Evolutionary conservation across 2,329 filamentous ascomycete genomes (phyloP).

Genomic region (Trichoderma atroviride): DNA sequence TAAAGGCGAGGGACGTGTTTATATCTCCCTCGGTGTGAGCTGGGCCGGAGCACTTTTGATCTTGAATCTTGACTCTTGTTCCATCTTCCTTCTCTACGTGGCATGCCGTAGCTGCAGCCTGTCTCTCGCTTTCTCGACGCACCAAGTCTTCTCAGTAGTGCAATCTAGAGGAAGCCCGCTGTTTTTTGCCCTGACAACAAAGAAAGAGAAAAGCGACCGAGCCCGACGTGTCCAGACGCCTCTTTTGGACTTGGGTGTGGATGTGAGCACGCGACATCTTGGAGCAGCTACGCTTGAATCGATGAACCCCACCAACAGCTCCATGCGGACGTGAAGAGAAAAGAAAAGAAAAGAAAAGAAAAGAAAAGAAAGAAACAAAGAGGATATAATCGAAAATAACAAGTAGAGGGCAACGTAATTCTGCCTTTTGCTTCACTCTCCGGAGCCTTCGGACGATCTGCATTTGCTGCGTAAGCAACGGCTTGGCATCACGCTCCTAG

Average conservation of each 20-base stretch:
- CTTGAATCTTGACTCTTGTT: background rate
- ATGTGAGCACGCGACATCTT: conserved; percentile 22
- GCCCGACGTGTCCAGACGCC: background rate
- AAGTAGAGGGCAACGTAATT: background rate
- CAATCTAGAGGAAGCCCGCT: background rate
- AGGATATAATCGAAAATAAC: background rate
- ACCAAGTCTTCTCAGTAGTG: background rate
- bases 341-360: background rate
- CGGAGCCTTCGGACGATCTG: background rate
- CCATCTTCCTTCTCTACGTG: background rate
- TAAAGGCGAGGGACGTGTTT: conserved; percentile 1
- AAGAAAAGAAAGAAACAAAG: background rate
- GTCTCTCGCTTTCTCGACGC: background rate
- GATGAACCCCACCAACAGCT: background rate
- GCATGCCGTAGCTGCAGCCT: background rate
- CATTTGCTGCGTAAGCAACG: background rate
- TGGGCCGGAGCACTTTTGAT: background rate
- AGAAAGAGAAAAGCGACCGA: background rate
- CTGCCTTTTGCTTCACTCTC: background rate
- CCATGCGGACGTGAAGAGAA: background rate
- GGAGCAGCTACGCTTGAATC: background rate
- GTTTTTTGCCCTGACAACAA: background rate
- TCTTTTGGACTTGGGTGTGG: background rate
- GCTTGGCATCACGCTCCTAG: background rate
- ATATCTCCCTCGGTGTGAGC: background rate